These are phyloP conservation scores for Ophiostoma sp. DNA, from an alignment of 2,329 filamentous ascomycete species.

Conservation along the genomic window DNA sequence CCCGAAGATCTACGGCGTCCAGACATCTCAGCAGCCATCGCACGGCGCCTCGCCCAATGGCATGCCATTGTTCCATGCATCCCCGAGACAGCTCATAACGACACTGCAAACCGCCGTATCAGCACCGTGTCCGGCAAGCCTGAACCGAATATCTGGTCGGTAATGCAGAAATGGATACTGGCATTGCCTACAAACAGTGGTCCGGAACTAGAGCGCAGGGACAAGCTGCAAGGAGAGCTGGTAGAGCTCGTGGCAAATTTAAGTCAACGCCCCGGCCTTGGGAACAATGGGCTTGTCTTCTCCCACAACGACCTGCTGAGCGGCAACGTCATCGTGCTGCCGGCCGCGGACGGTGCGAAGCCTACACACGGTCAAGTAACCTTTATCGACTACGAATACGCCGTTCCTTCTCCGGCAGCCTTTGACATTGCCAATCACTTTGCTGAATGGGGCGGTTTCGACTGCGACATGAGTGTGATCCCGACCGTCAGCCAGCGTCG, in stretches of 20 bases:
- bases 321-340: conserved; percentile 85
- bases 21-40: conserved; percentile 75
- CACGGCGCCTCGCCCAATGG: conserved; percentile 83
- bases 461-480: conserved; percentile 81
- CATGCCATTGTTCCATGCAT: conserved; percentile 67
- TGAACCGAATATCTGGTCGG: conserved; percentile 86
- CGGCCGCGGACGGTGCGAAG: background rate
- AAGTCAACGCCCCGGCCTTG: conserved; percentile 70
- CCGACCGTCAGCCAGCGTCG: conserved; percentile 71
- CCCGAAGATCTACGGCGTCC: conserved; percentile 73
- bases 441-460: conserved; percentile 95
- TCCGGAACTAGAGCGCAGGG: conserved; percentile 61
- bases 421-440: conserved; percentile 99
- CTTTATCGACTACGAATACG: conserved; percentile 99
- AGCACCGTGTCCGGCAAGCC: conserved; percentile 40
- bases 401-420: conserved; percentile 84
- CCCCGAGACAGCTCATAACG: conserved; percentile 25
- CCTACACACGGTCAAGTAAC: conserved; percentile 43
- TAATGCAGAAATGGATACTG: conserved; percentile 92
- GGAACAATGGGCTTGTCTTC: conserved; percentile 75
- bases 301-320: conserved; percentile 93
- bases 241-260: conserved; percentile 63
- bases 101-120: background rate
- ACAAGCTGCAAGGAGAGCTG: conserved; percentile 67
- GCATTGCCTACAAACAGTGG: conserved; percentile 72